Base-by-base conservation (phyloP, 1,139 yeast genomes). In the Casaregolazyma suthepensis region DNA sequence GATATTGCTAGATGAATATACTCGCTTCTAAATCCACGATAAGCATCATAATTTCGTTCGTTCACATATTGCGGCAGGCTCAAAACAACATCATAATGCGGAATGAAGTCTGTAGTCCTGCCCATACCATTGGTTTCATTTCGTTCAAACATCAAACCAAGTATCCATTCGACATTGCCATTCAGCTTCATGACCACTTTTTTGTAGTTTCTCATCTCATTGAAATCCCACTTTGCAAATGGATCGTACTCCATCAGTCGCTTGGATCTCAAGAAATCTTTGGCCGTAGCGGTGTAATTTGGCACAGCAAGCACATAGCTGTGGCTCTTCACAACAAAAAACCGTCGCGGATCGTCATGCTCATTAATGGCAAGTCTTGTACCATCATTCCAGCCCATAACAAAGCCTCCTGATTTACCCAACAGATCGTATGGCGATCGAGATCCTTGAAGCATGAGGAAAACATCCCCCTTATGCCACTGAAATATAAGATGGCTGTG, bases 1-100 rank as follows among this genome's bases (percentile, higher is more conserved):
- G 87, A 76, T 31, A 91, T 75, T 0, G 94, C 87, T 79, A 91
- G 73, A 65, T 89, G 96, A 17, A 90, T 75, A 61, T 79, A 87
- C 52, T 87, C 82, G 53, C 94, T 83, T 65, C 98, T 73, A 71
- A 87, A 91, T 0, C 88, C 94, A 3, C 67, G 66, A 63, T 84
- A 91, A 0, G 96, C 87, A 67, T 93, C 98, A 61, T 84, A 83
- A 0, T 65, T 68, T 1, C 70, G 66, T 3, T 59, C 50, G 54
- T 77, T 74, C 3, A 87, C 80, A 63, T 64, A 80, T 3, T 80
- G 74, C 0, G 96, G 96, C 63, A 85, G 81, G 52, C 71, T 75
- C 43, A 89, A 69, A 23, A 78, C 71, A 7, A 90, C 76, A 3
- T 84, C 81, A 66, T 84, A 85, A 67, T 91, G 97, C 0, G 94